A percentile compares a stretch with the other conserved stretches of the same genome.
Evolutionary conservation across 2,329 filamentous ascomycete genomes (phyloP).

Genomic region (Aureobasidium sp.): DNA sequence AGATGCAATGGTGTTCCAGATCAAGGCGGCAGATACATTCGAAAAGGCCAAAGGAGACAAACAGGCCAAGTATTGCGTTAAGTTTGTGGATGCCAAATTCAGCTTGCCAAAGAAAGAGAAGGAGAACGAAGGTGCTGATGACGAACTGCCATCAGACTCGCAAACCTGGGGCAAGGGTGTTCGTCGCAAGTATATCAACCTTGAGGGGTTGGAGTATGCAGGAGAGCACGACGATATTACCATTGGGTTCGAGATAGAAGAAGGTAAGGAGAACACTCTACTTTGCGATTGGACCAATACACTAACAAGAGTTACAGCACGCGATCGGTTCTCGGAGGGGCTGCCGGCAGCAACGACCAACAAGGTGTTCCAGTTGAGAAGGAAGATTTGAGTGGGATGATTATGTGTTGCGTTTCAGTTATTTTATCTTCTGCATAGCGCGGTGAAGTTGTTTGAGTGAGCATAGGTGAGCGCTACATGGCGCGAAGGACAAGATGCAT

Average conservation of each 20-base stretch:
- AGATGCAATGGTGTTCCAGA: conserved; percentile 77
- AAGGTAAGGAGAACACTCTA: conserved; percentile 18
- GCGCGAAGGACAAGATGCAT: neutral
- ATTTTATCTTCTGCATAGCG: neutral
- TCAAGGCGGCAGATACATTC: conserved; percentile 77
- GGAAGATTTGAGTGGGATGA: neutral
- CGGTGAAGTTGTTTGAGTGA: neutral
- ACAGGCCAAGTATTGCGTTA: conserved; percentile 53
- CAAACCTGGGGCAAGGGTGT: conserved; percentile 43
- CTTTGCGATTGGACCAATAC: neutral
- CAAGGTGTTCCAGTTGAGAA: conserved; percentile 7
- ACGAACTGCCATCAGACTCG: conserved; percentile 40
- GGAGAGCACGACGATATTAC: conserved; percentile 89
- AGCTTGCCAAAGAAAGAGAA: conserved; percentile 58
- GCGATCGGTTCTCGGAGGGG: conserved; percentile 37
- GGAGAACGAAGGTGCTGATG: conserved; percentile 42
- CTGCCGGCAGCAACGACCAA: conserved; percentile 35
- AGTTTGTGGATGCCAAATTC: conserved; percentile 85
- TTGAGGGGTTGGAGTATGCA: conserved; percentile 82
- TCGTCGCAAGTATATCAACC: conserved; percentile 67
- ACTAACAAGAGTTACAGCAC: conserved; percentile 29
- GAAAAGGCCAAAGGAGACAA: conserved; percentile 46
- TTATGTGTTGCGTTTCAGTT: neutral
- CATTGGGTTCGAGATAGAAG: conserved; percentile 72
- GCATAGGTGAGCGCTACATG: neutral